phyloP scores from a whole-genome alignment of 805 yeast genomes.

The Saccharomycopsis sp. region DNA sequence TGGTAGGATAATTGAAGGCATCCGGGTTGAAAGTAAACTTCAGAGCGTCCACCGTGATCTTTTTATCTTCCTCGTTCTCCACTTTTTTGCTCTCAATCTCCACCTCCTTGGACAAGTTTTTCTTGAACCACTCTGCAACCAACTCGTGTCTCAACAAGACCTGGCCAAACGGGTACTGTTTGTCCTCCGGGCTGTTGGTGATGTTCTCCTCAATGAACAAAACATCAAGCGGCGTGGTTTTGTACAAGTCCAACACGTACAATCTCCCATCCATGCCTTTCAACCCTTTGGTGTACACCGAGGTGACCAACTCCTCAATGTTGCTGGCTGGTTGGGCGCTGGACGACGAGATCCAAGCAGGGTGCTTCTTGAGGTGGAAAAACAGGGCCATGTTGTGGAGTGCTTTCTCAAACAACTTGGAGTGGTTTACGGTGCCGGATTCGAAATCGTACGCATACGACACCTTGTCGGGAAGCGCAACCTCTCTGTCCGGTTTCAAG shows the following conservation, averaged over 20 bases:
- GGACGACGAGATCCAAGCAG: slow-evolving; percentile 29
- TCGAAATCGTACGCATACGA: slow-evolving; percentile 70
- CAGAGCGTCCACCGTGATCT: slow-evolving; percentile 43
- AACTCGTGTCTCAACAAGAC: slow-evolving; percentile 79
- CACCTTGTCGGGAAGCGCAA: slow-evolving; percentile 38
- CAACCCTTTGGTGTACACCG: slow-evolving; percentile 79
- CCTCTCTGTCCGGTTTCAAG: slow-evolving; percentile 24
- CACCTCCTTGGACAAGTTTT: slow-evolving; percentile 42
- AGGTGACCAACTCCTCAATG: slow-evolving; percentile 46
- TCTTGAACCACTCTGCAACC: slow-evolving; percentile 81
- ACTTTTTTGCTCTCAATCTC: slow-evolving; percentile 21
- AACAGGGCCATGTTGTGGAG: slow-evolving; percentile 58
- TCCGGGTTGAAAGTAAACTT: slow-evolving; percentile 70
- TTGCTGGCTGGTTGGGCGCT: slow-evolving; percentile 29
- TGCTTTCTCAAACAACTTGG: slow-evolving; percentile 43
- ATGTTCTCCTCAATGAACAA: slow-evolving; percentile 56
- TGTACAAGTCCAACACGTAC: slow-evolving; percentile 75
- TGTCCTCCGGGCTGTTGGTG: slow-evolving; percentile 31
- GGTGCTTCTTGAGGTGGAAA: slow-evolving; percentile 72
- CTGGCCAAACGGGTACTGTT: slow-evolving; percentile 77
- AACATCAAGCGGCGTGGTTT: slow-evolving; percentile 79
- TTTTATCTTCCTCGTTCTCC: slow-evolving; percentile 34
- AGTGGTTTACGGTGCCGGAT: slow-evolving; percentile 38
- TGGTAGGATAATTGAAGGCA: slow-evolving; percentile 40
- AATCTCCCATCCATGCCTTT: slow-evolving; percentile 77